Evolutionary conservation across 108 stramenopile species (phyloP).

Genomic region (Nitzschia putrida): DNA sequence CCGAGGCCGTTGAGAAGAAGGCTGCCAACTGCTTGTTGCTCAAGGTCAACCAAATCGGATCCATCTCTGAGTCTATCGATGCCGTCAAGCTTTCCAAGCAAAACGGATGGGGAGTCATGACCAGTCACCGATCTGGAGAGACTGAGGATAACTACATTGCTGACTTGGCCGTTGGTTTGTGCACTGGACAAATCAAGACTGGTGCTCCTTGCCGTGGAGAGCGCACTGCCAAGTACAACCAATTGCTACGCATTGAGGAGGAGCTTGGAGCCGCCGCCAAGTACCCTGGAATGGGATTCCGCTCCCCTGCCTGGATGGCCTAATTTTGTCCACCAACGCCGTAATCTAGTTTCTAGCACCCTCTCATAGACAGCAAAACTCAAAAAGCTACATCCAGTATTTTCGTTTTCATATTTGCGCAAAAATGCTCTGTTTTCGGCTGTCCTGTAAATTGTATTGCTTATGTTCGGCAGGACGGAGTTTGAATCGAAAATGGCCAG

Average conservation of each 20-base stretch:
- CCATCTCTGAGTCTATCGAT: conserved; percentile 97
- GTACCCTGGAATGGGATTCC: conserved; percentile 87
- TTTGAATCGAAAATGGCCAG: too few species aligned
- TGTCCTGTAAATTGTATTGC: too few species aligned
- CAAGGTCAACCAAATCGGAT: conserved; percentile 99
- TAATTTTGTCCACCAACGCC: too few species aligned
- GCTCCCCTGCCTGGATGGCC: conserved; percentile 88
- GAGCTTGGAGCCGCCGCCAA: conserved; percentile 64
- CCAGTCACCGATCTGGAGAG: conserved; percentile 98
- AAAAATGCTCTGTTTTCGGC: too few species aligned
- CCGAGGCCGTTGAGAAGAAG: conserved; percentile 89
- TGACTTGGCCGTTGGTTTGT: conserved; percentile 98
- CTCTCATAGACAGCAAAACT: too few species aligned
- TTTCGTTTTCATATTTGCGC: too few species aligned
- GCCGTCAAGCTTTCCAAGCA: conserved; percentile 98
- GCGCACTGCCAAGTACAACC: conserved; percentile 98
- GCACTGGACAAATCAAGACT: conserved; percentile 99
- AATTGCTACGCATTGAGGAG: conserved; percentile 85
- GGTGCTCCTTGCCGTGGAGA: conserved; percentile 99
- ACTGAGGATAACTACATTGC: conserved; percentile 99
- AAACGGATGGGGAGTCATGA: conserved; percentile 99
- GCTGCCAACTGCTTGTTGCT: conserved; percentile 97
- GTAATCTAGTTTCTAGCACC: too few species aligned
- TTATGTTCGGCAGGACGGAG: too few species aligned
- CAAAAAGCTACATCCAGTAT: too few species aligned